phyloP scores from a whole-genome alignment of 2,329 filamentous ascomycete species.

The Fusarium sp. region DNA sequence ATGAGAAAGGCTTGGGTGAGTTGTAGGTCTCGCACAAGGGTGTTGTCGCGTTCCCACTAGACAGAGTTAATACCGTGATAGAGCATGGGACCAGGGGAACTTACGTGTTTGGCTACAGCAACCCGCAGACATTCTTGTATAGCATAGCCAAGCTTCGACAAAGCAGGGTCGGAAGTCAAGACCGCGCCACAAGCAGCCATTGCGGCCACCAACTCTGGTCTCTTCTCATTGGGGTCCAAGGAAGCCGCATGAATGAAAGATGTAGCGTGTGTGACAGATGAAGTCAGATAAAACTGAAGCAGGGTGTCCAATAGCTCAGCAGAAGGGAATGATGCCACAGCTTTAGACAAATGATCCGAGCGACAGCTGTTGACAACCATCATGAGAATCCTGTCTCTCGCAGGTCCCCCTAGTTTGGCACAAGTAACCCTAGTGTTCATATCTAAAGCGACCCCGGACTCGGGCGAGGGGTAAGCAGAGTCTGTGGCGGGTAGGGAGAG shows the following conservation, averaged over 20 bases:
- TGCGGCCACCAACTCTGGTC: conserved; percentile 54
- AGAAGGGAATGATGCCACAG: conserved; percentile 56
- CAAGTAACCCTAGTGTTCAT: conserved; percentile 38
- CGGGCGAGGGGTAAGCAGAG: conserved; percentile 41
- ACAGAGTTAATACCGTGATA: background rate
- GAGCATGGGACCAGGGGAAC: background rate
- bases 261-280: conserved; percentile 46
- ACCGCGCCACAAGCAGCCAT: conserved; percentile 56
- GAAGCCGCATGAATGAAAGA: conserved; percentile 56
- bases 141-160: conserved; percentile 58
- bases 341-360: conserved; percentile 44
- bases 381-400: conserved; percentile 50
- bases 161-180: conserved; percentile 53
- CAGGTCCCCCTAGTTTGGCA: conserved; percentile 34
- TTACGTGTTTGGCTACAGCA: conserved; percentile 36
- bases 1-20: conserved; percentile 54
- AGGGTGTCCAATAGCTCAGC: conserved; percentile 56
- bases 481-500: conserved; percentile 47
- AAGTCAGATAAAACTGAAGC: conserved; percentile 55
- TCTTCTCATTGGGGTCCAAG: conserved; percentile 54
- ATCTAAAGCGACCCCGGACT: conserved; percentile 42
- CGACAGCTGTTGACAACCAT: conserved; percentile 50
- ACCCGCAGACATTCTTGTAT: conserved; percentile 55
- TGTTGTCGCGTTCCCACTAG: conserved; percentile 55
- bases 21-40: conserved; percentile 50